Conservation (phyloP, 768 basidiomycete species). For the Mrakia gelida region DNA sequence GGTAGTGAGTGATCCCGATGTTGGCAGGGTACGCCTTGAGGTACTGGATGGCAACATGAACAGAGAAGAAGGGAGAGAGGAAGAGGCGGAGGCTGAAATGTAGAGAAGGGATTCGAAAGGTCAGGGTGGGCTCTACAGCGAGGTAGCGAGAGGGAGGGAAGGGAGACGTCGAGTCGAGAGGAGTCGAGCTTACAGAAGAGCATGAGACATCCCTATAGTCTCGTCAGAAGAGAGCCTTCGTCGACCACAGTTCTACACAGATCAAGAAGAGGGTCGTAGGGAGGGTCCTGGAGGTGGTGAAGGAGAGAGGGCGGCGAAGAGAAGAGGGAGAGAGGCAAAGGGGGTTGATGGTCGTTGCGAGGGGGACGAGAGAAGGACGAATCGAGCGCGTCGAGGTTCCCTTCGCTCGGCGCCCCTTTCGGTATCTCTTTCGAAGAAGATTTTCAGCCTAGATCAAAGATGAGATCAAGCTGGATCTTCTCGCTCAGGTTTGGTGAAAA, state of each 20-base stretch:
- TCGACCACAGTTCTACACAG: neutral
- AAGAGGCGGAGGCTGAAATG: conserved; percentile 74
- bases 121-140: neutral
- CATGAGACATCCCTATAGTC: neutral
- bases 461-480: too few relatives aligned
- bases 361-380: too few relatives aligned
- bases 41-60: conserved; percentile 88
- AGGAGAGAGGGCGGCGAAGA: neutral
- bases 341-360: too few relatives aligned
- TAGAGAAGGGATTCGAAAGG: neutral
- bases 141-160: neutral
- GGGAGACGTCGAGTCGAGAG: neutral
- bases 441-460: too few relatives aligned
- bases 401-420: too few relatives aligned
- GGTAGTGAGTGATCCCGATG: conserved; percentile 83
- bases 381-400: too few relatives aligned
- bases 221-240: neutral
- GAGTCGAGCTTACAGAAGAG: conserved; percentile 10
- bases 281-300: neutral
- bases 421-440: too few relatives aligned
- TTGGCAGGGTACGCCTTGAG: conserved; percentile 75
- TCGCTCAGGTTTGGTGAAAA: too few relatives aligned
- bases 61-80: conserved; percentile 88
- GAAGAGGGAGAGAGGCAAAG: neutral
- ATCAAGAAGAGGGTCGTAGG: neutral